Evolutionary conservation across 2,329 filamentous ascomycete genomes (phyloP).

Genomic region (Hirsutella minnesotensis): DNA sequence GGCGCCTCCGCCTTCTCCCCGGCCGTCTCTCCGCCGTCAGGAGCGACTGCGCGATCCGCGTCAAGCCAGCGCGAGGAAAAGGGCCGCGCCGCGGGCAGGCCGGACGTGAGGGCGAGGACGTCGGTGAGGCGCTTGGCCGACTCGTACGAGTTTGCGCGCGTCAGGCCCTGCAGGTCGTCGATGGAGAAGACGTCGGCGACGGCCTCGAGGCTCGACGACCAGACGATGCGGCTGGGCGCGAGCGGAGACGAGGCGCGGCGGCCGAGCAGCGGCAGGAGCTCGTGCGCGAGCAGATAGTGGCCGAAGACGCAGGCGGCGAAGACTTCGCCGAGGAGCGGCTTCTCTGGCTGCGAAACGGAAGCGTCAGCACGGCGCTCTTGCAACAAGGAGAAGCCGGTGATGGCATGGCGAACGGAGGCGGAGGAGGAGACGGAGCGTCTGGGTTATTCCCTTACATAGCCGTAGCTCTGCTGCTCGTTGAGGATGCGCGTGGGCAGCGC

Average conservation of each 20-base stretch:
- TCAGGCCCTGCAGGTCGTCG: constrained; percentile 66
- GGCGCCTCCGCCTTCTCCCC: not conserved
- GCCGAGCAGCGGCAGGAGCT: constrained; percentile 62
- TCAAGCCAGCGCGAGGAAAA: constrained; percentile 47
- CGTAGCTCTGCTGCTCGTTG: constrained; percentile 23
- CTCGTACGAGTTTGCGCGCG: constrained; percentile 60
- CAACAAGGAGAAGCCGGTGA: not conserved
- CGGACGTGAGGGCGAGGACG: constrained; percentile 61
- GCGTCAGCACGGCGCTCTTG: no score
- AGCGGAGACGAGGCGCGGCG: constrained; percentile 25
- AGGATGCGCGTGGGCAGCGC: constrained; percentile 36
- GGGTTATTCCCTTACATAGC: constrained; percentile 14
- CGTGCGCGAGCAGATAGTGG: constrained; percentile 81
- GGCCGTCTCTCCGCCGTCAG: not conserved
- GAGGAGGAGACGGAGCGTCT: not conserved
- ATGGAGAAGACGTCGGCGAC: constrained; percentile 38
- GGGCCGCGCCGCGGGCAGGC: constrained; percentile 50
- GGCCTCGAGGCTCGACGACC: constrained; percentile 77
- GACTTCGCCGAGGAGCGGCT: constrained; percentile 59
- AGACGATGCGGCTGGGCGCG: constrained; percentile 59
- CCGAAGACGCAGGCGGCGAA: constrained; percentile 93
- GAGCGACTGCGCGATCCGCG: constrained; percentile 8
- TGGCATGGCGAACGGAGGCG: not conserved
- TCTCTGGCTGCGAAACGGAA: constrained; percentile 28
- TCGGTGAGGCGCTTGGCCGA: constrained; percentile 81